Percentiles rank a stretch among this genome's conserved stretches.
Evolutionary conservation across 345 rosid genomes (phyloP).

Genomic region (Reutealis trisperma): DNA sequence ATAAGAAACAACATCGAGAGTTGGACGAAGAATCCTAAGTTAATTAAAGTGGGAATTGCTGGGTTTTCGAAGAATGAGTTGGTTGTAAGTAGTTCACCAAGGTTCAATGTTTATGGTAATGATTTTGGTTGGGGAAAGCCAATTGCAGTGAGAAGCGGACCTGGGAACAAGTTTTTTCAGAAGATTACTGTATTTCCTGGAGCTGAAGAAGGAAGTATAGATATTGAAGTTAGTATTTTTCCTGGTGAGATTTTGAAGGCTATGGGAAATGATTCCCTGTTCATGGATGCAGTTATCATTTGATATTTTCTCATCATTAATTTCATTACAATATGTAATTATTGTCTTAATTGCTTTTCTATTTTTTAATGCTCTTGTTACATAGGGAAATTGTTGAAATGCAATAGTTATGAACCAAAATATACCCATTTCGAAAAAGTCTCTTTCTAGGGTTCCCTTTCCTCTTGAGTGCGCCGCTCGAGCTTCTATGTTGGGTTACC

Average conservation of each 20-base stretch:
- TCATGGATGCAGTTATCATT: conserved; percentile 15
- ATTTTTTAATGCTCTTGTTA: no score
- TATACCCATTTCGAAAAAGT: no score
- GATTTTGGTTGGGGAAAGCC: conserved; percentile 36
- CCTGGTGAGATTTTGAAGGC: conserved; percentile 10
- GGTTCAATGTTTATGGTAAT: conserved; percentile 20
- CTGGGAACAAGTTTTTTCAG: conserved; percentile 24
- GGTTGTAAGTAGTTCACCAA: neutral
- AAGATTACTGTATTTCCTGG: conserved; percentile 32
- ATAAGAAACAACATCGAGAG: neutral
- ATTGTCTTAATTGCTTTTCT: no score
- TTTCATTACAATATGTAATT: no score
- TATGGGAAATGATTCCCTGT: conserved; percentile 16
- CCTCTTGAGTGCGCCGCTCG: no score
- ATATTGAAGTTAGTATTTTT: conserved; percentile 33
- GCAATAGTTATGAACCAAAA: no score
- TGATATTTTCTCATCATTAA: no score
- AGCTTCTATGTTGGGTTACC: no score
- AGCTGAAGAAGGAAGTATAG: conserved; percentile 38
- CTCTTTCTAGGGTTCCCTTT: no score
- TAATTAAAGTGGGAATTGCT: no score
- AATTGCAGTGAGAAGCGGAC: conserved; percentile 25
- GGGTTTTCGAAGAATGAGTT: neutral
- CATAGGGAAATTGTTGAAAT: no score
- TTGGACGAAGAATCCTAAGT: conserved; percentile 4